A percentile compares a stretch with the other conserved stretches of the same genome.
These are phyloP conservation scores for Chrysoporthe cubensis DNA, from an alignment of 2,329 filamentous ascomycete species.

Conservation along the genomic window DNA sequence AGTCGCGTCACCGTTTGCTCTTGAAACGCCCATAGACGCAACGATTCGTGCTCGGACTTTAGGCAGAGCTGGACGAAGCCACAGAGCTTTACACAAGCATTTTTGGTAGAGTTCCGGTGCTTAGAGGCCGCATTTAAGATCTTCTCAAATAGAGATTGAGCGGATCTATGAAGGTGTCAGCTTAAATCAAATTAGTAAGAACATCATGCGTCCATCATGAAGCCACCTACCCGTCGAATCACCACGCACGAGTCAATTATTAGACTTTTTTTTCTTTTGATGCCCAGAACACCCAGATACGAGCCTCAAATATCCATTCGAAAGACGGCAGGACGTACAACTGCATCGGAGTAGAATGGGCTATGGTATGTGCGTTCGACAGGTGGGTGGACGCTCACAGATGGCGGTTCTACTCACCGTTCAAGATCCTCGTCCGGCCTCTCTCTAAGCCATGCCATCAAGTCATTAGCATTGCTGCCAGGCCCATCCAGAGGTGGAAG, in stretches of 20 bases:
- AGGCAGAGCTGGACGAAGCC: conserved; percentile 64
- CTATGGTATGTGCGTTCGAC: conserved; percentile 3
- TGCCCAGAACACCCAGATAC: background rate
- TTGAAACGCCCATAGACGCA: conserved; percentile 57
- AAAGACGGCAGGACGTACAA: conserved; percentile 1
- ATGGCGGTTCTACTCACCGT: conserved; percentile 17
- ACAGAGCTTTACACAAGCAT: conserved; percentile 63
- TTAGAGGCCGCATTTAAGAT: conserved; percentile 55
- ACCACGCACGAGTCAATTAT: background rate
- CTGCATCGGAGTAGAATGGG: background rate
- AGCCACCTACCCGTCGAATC: conserved; percentile 20
- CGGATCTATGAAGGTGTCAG: conserved; percentile 35
- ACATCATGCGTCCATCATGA: background rate
- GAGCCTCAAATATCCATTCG: background rate
- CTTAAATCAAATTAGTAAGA: background rate
- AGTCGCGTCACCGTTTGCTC: conserved; percentile 51
- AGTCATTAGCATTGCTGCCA: conserved; percentile 34
- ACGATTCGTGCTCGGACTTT: conserved; percentile 48
- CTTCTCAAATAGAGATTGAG: conserved; percentile 49
- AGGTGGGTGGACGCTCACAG: background rate
- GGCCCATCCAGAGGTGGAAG: conserved; percentile 32
- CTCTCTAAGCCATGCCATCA: conserved; percentile 34
- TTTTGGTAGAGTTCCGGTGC: conserved; percentile 59
- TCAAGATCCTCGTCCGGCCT: conserved; percentile 28
- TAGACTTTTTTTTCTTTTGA: background rate